Percentiles rank a stretch among this genome's conserved stretches.
Conservation (phyloP, 768 basidiomycete species). For the Tulasnella calospora region DNA sequence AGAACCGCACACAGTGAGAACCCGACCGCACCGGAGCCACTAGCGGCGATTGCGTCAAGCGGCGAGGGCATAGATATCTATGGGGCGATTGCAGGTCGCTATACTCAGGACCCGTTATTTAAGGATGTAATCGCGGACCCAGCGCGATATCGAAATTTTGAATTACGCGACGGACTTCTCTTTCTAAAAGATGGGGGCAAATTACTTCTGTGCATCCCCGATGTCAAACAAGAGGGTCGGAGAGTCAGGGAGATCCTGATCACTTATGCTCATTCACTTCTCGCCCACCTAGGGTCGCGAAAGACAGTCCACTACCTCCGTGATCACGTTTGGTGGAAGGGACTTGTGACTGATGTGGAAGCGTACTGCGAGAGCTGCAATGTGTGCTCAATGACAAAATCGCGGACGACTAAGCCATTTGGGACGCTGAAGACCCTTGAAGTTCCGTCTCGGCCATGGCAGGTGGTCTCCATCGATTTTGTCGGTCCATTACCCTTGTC, state of each 20-base stretch:
- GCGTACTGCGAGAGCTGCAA: not conserved
- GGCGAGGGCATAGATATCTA: conserved; percentile 28
- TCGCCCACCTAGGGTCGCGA: conserved; percentile 1
- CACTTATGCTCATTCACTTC: conserved; percentile 1
- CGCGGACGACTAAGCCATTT: conserved; percentile 1
- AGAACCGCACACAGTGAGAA: no score
- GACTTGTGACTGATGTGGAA: not conserved
- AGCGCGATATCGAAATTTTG: conserved; percentile 9
- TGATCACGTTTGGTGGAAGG: conserved; percentile 19
- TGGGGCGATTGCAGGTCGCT: conserved; percentile 25
- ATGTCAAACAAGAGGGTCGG: not conserved
- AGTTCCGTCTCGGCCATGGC: conserved; percentile 15
- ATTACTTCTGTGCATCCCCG: not conserved
- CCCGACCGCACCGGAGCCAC: not conserved
- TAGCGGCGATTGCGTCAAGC: conserved; percentile 13
- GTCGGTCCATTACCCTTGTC: conserved; percentile 21
- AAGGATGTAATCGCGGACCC: conserved; percentile 30
- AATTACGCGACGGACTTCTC: not conserved
- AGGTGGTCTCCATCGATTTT: conserved; percentile 20
- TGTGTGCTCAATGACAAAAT: not conserved
- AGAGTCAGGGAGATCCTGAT: not conserved
- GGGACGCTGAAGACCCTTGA: conserved; percentile 12
- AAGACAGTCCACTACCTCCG: conserved; percentile 8
- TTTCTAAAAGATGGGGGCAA: conserved; percentile 1
- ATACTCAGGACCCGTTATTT: conserved; percentile 34